These are phyloP conservation scores for Lomentospora prolificans DNA, from an alignment of 2,329 filamentous ascomycete species.

Conservation along the genomic window DNA sequence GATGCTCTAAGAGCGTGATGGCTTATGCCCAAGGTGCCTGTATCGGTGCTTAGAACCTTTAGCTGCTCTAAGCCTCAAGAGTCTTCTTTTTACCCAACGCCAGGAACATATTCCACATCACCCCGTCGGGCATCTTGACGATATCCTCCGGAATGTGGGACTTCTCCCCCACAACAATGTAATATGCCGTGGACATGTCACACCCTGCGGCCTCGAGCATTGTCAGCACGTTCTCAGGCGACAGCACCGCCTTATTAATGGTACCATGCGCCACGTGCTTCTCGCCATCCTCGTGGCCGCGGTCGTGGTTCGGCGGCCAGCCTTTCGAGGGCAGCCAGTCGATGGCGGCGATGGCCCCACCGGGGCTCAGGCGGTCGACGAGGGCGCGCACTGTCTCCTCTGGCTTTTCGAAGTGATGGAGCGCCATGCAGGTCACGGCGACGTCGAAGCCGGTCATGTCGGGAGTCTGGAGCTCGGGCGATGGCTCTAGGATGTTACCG, in stretches of 20 bases:
- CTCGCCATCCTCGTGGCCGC: constrained; percentile 29
- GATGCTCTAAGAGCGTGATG: too few species aligned
- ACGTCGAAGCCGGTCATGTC: constrained; percentile 21
- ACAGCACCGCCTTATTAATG: neutral
- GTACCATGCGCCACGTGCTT: constrained; percentile 3
- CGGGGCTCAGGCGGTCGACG: constrained; percentile 17
- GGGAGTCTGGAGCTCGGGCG: constrained; percentile 12
- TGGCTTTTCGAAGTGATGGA: constrained; percentile 24
- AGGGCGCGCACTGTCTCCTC: constrained; percentile 19
- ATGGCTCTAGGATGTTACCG: constrained; percentile 20
- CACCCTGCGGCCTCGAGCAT: constrained; percentile 7
- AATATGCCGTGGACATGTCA: constrained; percentile 7
- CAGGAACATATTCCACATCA: constrained; percentile 5
- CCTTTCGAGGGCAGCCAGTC: constrained; percentile 40
- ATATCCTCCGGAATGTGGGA: constrained; percentile 5
- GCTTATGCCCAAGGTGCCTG: too few species aligned
- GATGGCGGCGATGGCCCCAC: constrained; percentile 22
- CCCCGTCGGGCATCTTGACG: constrained; percentile 3
- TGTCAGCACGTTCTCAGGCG: constrained; percentile 1
- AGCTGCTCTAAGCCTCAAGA: neutral
- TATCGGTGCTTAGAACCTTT: too few species aligned
- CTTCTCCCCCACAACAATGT: constrained; percentile 7
- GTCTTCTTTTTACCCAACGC: constrained; percentile 5
- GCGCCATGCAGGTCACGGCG: constrained; percentile 23
- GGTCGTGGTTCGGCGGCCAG: constrained; percentile 37